Conservation (phyloP, 306 rosid genomes). For the Casuarina equisetifolia region DNA sequence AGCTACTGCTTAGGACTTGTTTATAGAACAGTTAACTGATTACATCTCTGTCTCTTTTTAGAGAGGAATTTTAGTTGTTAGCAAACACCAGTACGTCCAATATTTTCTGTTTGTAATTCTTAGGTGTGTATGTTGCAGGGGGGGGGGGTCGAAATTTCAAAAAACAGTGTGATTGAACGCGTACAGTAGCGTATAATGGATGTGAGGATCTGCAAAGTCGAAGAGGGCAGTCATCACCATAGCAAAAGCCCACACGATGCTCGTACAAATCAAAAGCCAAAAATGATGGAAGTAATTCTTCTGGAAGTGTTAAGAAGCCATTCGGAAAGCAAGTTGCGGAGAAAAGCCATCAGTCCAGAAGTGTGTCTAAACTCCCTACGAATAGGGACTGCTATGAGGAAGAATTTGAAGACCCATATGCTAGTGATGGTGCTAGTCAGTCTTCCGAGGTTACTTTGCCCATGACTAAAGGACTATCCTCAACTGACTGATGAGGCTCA, state of each 20-base stretch:
- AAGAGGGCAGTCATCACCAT: conserved; percentile 80
- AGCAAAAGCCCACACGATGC: conserved; percentile 37
- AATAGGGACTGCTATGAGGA: conserved; percentile 82
- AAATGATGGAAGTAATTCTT: conserved; percentile 27
- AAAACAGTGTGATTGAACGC: neutral
- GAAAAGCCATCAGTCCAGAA: conserved; percentile 33
- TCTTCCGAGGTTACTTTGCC: conserved; percentile 42
- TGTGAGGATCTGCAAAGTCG: conserved; percentile 66
- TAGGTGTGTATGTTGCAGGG: conserved; percentile 1
- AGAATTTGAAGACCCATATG: conserved; percentile 31
- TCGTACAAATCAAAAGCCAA: conserved; percentile 48
- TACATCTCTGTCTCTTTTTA: neutral
- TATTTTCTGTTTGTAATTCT: conserved; percentile 8
- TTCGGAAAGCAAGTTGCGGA: conserved; percentile 40
- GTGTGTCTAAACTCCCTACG: conserved; percentile 48
- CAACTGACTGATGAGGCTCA: conserved; percentile 57
- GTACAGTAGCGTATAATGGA: conserved; percentile 47
- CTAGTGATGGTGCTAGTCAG: conserved; percentile 24
- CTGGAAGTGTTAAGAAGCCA: conserved; percentile 35
- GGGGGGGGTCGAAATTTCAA: conserved; percentile 12
- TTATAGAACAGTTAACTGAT: too few relatives aligned
- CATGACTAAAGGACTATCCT: conserved; percentile 69
- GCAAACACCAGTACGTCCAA: neutral
- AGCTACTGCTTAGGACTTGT: too few relatives aligned
- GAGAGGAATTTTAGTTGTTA: neutral